Evolutionary conservation across 768 basidiomycete genomes (phyloP), one percentile per base, ranked within the genome.

Genomic region (Crassisporium funariophilum): DNA sequence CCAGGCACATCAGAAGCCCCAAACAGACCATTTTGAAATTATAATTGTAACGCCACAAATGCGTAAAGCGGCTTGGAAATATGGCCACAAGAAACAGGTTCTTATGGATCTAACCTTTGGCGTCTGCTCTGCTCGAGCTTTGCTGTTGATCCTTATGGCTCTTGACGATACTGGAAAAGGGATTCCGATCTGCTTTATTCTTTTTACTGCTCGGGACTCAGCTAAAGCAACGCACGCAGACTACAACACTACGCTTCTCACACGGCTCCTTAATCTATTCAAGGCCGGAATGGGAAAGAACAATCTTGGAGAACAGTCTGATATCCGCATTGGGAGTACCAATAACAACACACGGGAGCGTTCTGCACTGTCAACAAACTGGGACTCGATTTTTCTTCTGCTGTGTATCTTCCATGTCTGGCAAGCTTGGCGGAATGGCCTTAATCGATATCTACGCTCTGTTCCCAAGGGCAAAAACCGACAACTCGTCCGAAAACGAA

Each of bases 321-420:
- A 50, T 16, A 44, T 53, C 2, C 2, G 2, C 6, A 52, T 64
- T 21, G 67, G 44, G 9, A 60, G 29, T 20, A 69, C 67, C 1
- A 64, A 68, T 42, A 68, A 60, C 31, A 63, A 70, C 45, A 36
- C 55, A 3, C 44, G 57, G 4, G 65, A 68, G 41, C 54, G 58
- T 2, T 22, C 20, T 22, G 65, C 56, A 13, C 56, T 67, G 5
- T 25, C 44, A 11, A 19, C 19, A 17, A 52, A 41, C 41, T 63
- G 52, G 50, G 35, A 34, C 1, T 21, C 22, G n/a, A 46, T 68
- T 37, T 23, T 47, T 10, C 67, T 70, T 11, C 20, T 71, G 2
- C 56, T 71, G 1, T 71, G 70, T 54, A 61, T 60, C 21, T 69
- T 71, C 44, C 67, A 71, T 53, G 44, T 59, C 21, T 63, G 63